Evolutionary conservation across 768 basidiomycete species (phyloP), one percentile per base, ranked within the genome.

Genomic region (Hirschioporus abietinus): DNA sequence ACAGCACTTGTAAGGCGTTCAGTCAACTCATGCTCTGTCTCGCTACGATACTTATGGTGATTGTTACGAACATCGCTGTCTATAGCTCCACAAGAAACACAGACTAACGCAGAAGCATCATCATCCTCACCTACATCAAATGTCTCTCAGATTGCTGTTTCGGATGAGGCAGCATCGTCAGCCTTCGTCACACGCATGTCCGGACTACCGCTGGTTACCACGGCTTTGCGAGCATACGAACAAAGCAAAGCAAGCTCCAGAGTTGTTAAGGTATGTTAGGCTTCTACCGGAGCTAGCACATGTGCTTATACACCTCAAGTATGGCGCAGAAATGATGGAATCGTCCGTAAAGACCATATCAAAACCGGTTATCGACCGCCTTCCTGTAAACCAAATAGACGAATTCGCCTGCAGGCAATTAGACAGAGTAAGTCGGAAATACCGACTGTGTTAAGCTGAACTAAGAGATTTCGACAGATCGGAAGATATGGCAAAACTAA

Each of bases 351-450:
- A 89, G 75, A 84, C 88, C 20, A 87, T 95, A 57, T 91, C 92
- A 27, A 82, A 88, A 20, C 93, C 93, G 27, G 93, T 93, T 62
- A 89, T 94, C 63, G 86, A 91, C 66, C 84, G 89, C 27, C 80
- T 95, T 0, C 91, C 92, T 10, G 89, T 91, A 62, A 85, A 83
- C 68, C 86, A 88, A 71, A 78, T 95, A 17, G 94, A 95, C 68
- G 92, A 93, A 67, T 95, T 95, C 76, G 93, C 94, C 1, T 93
- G 91, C 73, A 83, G 92, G 66, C 93, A 95, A 74, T 82, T 96
- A 57, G 93, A 95, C 77, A 83, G 87, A 75, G 91, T 95, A 69
- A 72, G 89, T 82, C 18, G 27, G 23, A 25, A 25, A 17, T 61
- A 25, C 3, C 2, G 1, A 25, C 23, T 2, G 3, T 61, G 12